Conservation (phyloP, 306 rosid species). For the Vigna hirtella region DNA sequence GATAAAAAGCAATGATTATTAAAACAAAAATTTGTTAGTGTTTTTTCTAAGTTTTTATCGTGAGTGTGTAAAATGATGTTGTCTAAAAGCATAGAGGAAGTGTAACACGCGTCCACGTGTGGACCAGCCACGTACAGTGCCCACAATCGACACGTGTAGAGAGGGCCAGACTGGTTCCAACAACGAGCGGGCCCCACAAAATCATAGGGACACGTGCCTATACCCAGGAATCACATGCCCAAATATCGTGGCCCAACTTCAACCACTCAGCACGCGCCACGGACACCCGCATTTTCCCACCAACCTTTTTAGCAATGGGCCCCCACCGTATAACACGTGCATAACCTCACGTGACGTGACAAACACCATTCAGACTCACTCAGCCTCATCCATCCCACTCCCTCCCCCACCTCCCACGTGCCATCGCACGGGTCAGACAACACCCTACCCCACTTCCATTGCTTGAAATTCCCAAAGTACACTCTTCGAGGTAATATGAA, state of each 20-base stretch:
- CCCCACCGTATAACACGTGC: constrained; percentile 43
- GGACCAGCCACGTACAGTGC: constrained; percentile 17
- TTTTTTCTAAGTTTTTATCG: no score
- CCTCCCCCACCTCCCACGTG: constrained; percentile 21
- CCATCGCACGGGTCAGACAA: neutral
- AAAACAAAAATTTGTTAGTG: neutral
- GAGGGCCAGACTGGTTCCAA: constrained; percentile 31
- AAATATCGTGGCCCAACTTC: constrained; percentile 54
- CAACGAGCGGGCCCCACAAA: constrained; percentile 36
- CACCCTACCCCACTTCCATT: no score
- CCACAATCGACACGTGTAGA: constrained; percentile 29
- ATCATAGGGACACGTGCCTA: constrained; percentile 57
- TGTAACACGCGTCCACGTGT: constrained; percentile 42
- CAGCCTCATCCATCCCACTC: neutral
- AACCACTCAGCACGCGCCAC: constrained; percentile 48
- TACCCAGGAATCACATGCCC: constrained; percentile 41
- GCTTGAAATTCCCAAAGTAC: no score
- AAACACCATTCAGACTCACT: neutral
- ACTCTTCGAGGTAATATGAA: no score
- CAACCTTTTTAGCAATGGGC: neutral
- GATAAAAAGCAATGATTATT: no score
- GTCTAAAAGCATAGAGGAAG: no score
- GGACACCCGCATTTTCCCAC: constrained; percentile 44
- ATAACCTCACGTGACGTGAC: constrained; percentile 49
- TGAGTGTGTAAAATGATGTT: no score